Evolutionary conservation across 306 rosid genomes (phyloP).

Genomic region (Quercus variabilis): DNA sequence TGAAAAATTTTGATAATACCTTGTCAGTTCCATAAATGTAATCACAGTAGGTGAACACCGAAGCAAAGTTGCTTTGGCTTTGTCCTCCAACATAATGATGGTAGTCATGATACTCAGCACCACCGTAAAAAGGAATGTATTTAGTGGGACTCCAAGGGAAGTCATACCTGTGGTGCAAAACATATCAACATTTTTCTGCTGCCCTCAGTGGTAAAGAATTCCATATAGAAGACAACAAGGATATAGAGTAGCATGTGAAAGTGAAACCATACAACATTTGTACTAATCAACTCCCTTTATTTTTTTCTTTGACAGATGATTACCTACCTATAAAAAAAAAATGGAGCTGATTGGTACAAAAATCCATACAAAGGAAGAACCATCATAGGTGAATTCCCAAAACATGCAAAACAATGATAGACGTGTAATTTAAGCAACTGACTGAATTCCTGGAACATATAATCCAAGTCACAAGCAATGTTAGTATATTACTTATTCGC

Average conservation of each 20-base stretch:
- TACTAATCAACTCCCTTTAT: no score
- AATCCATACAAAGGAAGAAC: background rate
- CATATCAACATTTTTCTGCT: constrained; percentile 8
- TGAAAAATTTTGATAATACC: constrained; percentile 43
- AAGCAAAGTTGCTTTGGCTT: constrained; percentile 95
- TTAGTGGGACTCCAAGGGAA: constrained; percentile 83
- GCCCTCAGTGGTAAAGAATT: constrained; percentile 12
- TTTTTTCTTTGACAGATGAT: no score
- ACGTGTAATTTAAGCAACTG: background rate
- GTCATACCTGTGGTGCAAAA: constrained; percentile 56
- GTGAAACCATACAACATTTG: background rate
- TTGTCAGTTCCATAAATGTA: constrained; percentile 94
- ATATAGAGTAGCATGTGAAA: background rate
- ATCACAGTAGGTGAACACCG: constrained; percentile 97
- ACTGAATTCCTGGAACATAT: background rate
- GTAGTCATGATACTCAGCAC: constrained; percentile 93
- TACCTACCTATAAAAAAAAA: background rate
- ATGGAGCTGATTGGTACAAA: background rate
- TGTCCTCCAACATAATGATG: constrained; percentile 96
- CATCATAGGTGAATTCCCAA: constrained; percentile 3
- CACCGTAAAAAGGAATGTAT: constrained; percentile 89
- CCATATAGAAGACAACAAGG: constrained; percentile 16
- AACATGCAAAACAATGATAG: background rate
- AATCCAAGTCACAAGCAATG: background rate
- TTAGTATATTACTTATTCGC: background rate